Percentiles rank a stretch among this genome's conserved stretches.
These are phyloP conservation scores for Fistulina hepatica DNA, from an alignment of 1,284 basidiomycete species.

Conservation along the genomic window DNA sequence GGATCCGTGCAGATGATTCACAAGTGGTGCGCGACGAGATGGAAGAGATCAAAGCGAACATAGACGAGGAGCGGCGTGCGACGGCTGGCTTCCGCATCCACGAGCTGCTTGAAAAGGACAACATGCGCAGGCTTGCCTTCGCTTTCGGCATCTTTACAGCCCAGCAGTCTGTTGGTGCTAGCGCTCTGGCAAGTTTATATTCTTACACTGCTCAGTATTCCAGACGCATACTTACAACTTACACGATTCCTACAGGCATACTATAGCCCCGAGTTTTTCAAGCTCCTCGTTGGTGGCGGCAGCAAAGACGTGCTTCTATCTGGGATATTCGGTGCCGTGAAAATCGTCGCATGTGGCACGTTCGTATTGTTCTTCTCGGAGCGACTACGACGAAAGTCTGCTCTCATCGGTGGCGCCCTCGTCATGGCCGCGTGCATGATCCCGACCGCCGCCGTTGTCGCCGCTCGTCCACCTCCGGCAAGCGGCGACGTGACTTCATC, in stretches of 20 bases:
- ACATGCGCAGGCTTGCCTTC: conserved; percentile 4
- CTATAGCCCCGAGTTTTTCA: conserved; percentile 11
- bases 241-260: conserved; percentile 5
- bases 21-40: conserved; percentile 8
- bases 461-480: conserved; percentile 3
- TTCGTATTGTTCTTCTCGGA: conserved; percentile 10
- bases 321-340: conserved; percentile 10
- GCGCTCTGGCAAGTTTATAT: conserved; percentile 7
- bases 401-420: conserved; percentile 7
- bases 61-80: conserved; percentile 7
- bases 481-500: conserved; percentile 7
- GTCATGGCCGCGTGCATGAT: conserved; percentile 10
- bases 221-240: background rate
- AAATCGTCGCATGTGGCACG: conserved; percentile 8
- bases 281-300: conserved; percentile 8
- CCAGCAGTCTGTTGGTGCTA: conserved; percentile 10
- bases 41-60: conserved; percentile 3
- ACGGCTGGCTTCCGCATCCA: conserved; percentile 4
- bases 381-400: conserved; percentile 7
- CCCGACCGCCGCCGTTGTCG: conserved; percentile 7
- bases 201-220: background rate
- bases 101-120: conserved; percentile 8
- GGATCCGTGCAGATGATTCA: conserved; percentile 9
- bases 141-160: conserved; percentile 5
- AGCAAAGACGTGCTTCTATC: conserved; percentile 8